Evolutionary conservation across 306 rosid genomes (phyloP), one percentile per base, ranked within the genome.

Genomic region (Pterocarpus macrocarpus): DNA sequence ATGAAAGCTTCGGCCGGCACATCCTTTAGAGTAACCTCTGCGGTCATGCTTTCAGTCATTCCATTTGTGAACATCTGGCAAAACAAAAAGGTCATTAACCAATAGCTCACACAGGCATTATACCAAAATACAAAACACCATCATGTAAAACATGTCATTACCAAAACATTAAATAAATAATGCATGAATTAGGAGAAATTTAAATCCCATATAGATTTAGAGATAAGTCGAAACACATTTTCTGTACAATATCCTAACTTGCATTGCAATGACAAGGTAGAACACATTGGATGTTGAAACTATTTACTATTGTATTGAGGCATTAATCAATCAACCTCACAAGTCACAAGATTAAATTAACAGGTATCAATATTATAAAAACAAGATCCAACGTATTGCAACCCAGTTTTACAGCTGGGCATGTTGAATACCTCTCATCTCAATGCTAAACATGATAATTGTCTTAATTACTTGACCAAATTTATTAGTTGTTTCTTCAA

Each of bases 41-140:
- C 86, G 61, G 99, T 90, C 77, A 80, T 82, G 78, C 95, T 95
- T 87, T 95, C 99, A 86, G 91, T 90, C 99, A 95, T 95, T 89
- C 99, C 99, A 83, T 95, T 95, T 62, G 99, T 95, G 90, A 95
- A 93, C 99, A 95, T 95, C 99, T 93, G 90, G 82, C 69, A 81
- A 64, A 65, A 56, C 55, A 78, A 85, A 61, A 77, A 64, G 50
- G 50, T 39, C 33, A 75, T 80, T 65, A 58, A 77, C 17, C n/a
- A 76, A 73, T 56, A 28, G 68, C 36, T 63, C 77, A 47, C 15
- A 73, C 14, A 38, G 59, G 41, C 49, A 28, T 66, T 33, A 76
- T 52, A 6, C 35, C 68, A 75, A 77, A 22, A 64, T 69, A 35
- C 56, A 76, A 78, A 77, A 13, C 53, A 47, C 41, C 72, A 82